phyloP scores from a whole-genome alignment of 768 basidiomycete genomes.

The Hypholoma fasciculare region DNA sequence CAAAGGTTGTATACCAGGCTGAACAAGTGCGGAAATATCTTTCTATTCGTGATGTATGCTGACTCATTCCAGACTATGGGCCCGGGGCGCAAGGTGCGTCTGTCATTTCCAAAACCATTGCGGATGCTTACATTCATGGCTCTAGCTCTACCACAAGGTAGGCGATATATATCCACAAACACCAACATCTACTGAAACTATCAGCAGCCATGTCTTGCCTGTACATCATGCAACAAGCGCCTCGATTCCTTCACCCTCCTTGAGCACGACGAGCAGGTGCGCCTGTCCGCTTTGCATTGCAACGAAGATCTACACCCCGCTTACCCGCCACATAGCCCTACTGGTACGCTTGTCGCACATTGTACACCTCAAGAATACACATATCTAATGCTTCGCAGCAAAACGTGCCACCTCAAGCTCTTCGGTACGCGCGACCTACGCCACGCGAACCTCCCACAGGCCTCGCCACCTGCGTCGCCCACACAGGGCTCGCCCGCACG shows the following conservation, averaged over 20 bases:
- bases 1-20: constrained; percentile 80
- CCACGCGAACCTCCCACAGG: constrained; percentile 66
- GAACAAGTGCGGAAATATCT: constrained; percentile 62
- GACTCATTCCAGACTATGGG: constrained; percentile 63
- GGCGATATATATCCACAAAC: background rate
- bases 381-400: constrained; percentile 45
- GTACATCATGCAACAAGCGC: constrained; percentile 73
- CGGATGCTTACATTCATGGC: background rate
- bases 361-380: background rate
- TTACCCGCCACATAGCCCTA: constrained; percentile 41
- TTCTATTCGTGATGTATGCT: constrained; percentile 2
- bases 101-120: constrained; percentile 4
- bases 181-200: constrained; percentile 3
- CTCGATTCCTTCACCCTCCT: constrained; percentile 76
- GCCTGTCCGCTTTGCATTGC: constrained; percentile 17
- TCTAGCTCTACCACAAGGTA: constrained; percentile 81
- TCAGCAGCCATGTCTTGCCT: constrained; percentile 74
- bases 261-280: constrained; percentile 82
- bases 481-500: constrained; percentile 21
- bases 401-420: constrained; percentile 76
- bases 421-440: constrained; percentile 79
- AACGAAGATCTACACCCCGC: background rate
- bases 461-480: constrained; percentile 24
- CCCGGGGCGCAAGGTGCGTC: constrained; percentile 80
- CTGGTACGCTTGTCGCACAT: constrained; percentile 34